Base-by-base conservation (phyloP, 805 yeast species). In the Spathaspora girioi region DNA sequence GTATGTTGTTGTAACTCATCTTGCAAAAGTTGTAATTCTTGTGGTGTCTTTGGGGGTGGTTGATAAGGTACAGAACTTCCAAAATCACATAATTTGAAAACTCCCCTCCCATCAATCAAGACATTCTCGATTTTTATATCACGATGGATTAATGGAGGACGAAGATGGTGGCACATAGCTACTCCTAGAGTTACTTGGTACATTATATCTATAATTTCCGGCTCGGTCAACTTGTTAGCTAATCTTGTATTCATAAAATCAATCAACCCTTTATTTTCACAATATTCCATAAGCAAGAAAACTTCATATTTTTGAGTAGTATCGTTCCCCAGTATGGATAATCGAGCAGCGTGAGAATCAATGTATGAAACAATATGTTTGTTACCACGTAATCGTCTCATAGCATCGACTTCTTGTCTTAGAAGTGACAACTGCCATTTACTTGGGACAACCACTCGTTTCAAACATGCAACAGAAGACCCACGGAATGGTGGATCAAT, bases 331-430 rank as follows among this genome's bases (percentile, higher is more conserved):
- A 20, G 69, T 52, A 46, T 45, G 2, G 51, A 45, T 67, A 86
- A 71, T 59, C 96, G 78, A 11, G 96, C 83, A 6, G 99, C 99
- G 70, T 94, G 97, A 2, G 97, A 89, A 67, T 94, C 99, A 48
- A 91, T 88, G 66, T 94, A 94, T 2, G 89, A 84, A 1, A 94
- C 99, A 54, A 94, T 83, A 63, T 86, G 84, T 45, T 80, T 79
- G 56, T 87, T 81, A 8, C 96, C 96, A 54, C 84, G 75, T 32
- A 94, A 75, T 26, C 96, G 76, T 68, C 89, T 88, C 98, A 94
- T 93, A 11, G 97, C 96, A 64, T 94, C 98, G 14, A 94, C 99
- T 67, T 94, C 99, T 40, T 96, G 97, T 55, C 98, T 75, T 47
- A 94, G 74, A 20, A 86, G 79, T 59, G 88, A 89, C 64, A 94